Evolutionary conservation across 257 asterid genomes (phyloP), one percentile per base, ranked within the genome.

Genomic region (Henckelia pumila): DNA sequence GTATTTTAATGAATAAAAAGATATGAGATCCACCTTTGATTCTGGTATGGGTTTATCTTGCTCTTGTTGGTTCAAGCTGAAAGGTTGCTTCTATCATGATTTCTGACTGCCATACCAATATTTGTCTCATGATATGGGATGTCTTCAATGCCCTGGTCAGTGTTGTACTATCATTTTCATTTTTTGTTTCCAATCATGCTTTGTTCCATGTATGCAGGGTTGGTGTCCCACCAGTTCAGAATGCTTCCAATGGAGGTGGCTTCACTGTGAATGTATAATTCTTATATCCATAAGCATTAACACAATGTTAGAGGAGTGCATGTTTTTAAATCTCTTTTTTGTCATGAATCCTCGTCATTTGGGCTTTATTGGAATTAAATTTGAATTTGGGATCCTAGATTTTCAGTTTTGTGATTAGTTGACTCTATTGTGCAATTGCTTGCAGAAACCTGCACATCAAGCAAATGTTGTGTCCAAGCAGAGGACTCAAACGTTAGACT

Each of bases 401-500:
- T 21, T 22, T 25, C 52, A 16, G 55, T 25, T 5, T 13, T 30
- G 47, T 26, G 67, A 59, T 69, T 73, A 5, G 30, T 58, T 30
- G 16, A 22, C 37, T 19, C 6, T 6, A 55, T 55, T 19, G 44
- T 71, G 37, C 32, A 26, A 7, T 60, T 60, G 71, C 68, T 32
- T 47, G 82, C 89, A 82, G 91, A 85, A 81, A 71, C 76, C 71
- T 28, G 71, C 78, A 71, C 85, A 72, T 59, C 85, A 71, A 66
- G 73, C 61, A 13, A 78, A 75, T 64, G 69, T 29, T 44, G 73
- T 52, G 30, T 53, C 75, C 35, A 85, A 82, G 81, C 95, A 77
- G 81, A 81, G 78, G 77, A 74, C 97, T 63, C 93, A 85, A 66
- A 92, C 98, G 0, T 63, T 92, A 25, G 98, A 92, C 80, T 88